phyloP scores from a whole-genome alignment of 768 basidiomycete species.

The Macrocybe gigantea region DNA sequence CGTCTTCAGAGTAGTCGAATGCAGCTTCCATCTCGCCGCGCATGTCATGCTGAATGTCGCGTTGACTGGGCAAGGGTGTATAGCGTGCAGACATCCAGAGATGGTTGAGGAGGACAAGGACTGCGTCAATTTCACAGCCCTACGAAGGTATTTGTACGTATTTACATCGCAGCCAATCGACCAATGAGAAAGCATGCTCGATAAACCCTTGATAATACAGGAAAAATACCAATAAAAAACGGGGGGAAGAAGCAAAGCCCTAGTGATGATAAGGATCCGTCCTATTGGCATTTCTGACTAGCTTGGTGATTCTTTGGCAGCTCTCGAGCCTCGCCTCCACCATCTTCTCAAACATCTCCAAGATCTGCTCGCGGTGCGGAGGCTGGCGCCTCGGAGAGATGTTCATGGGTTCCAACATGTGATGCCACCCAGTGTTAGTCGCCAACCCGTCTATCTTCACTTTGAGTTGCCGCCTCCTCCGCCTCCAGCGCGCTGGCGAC shows the following conservation, averaged over 20 bases:
- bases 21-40: slow-evolving; percentile 74
- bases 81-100: slow-evolving; percentile 51
- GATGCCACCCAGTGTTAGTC: slow-evolving; percentile 12
- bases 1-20: slow-evolving; percentile 76
- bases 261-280: slow-evolving; percentile 15
- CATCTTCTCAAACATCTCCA: slow-evolving; percentile 67
- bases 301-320: slow-evolving; percentile 57
- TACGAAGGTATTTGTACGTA: slow-evolving; percentile 5
- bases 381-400: slow-evolving; percentile 8
- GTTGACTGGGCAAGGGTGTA: slow-evolving; percentile 55
- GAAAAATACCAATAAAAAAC: too few species aligned
- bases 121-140: neutral
- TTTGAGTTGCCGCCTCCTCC: slow-evolving; percentile 56
- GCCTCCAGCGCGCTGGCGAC: slow-evolving; percentile 37
- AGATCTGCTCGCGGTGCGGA: slow-evolving; percentile 38
- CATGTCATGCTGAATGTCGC: slow-evolving; percentile 43
- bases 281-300: slow-evolving; percentile 44
- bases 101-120: slow-evolving; percentile 3
- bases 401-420: slow-evolving; percentile 13
- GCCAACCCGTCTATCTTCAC: slow-evolving; percentile 31
- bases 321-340: slow-evolving; percentile 74
- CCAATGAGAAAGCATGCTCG: too few species aligned
- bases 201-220: too few species aligned
- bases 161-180: slow-evolving; percentile 5
- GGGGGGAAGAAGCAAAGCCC: too few species aligned